Evolutionary conservation across 148 eudicot genomes (phyloP).

Genomic region (Diospyros lotus): DNA sequence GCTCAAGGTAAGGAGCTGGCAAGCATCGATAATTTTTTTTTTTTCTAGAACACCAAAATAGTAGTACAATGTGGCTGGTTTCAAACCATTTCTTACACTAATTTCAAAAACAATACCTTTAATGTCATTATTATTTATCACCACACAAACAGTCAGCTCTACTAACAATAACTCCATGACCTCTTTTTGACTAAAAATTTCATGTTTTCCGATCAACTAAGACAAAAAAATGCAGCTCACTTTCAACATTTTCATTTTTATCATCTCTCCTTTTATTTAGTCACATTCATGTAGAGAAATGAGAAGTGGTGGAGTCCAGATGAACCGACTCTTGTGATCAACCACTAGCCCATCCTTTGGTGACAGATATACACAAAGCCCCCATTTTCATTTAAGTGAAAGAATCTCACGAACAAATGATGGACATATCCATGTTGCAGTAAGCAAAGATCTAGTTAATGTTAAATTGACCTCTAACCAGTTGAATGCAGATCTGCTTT

Average conservation of each 20-base stretch:
- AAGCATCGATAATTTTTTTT: not conserved
- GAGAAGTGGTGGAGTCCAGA: constrained; percentile 2
- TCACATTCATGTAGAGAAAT: not conserved
- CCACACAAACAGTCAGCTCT: not conserved
- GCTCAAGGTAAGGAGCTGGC: not conserved
- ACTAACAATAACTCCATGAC: not conserved
- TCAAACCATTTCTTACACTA: not conserved
- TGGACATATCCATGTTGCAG: no score
- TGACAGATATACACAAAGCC: no score
- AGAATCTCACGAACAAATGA: no score
- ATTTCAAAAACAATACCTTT: not conserved
- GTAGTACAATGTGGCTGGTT: not conserved
- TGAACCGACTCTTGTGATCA: not conserved
- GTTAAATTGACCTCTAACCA: no score
- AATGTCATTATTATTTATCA: no score
- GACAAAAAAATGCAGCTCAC: not conserved
- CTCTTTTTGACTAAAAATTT: not conserved
- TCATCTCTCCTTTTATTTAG: not conserved
- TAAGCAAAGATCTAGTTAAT: no score
- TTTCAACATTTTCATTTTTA: not conserved
- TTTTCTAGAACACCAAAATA: not conserved
- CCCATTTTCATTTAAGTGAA: no score
- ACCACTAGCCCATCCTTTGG: no score
- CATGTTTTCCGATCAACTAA: not conserved
- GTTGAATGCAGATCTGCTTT: no score